phyloP scores from a whole-genome alignment of 495 filamentous ascomycete genomes.

The Lophiotrema nucula region DNA sequence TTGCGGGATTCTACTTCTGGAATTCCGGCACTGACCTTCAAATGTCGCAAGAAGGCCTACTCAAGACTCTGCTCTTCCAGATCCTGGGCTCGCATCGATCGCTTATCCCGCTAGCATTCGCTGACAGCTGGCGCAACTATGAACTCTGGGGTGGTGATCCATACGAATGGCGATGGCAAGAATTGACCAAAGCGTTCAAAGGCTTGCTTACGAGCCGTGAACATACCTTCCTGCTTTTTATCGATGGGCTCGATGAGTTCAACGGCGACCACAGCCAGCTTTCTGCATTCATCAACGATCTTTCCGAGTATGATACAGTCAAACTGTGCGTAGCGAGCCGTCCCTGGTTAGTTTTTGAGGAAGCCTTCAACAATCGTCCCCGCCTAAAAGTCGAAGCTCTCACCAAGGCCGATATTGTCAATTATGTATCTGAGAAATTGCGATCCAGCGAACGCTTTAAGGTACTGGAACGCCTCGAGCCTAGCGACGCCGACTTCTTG shows the following conservation, averaged over 20 bases:
- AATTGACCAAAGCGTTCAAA: background rate
- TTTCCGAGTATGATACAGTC: background rate
- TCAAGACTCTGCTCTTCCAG: background rate
- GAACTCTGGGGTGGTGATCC: background rate
- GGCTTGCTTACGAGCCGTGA: background rate
- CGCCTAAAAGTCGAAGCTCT: background rate
- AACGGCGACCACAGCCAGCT: background rate
- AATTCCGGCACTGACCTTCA: background rate
- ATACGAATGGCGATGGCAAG: background rate
- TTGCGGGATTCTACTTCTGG: background rate
- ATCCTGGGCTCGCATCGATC: background rate
- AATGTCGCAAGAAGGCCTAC: background rate
- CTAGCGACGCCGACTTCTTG: background rate
- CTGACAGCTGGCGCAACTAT: background rate
- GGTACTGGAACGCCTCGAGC: background rate
- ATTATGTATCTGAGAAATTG: background rate
- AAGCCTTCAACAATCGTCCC: background rate
- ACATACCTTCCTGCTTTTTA: background rate
- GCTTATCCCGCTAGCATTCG: background rate
- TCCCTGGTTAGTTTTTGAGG: background rate
- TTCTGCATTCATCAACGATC: background rate
- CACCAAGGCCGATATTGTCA: background rate
- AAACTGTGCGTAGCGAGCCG: background rate
- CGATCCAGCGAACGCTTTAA: background rate
- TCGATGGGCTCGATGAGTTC: background rate